A percentile compares a stretch with the other conserved stretches of the same genome.
These are phyloP conservation scores for Carex parvula DNA, from an alignment of 176 grass and related monocot species.

Conservation along the genomic window DNA sequence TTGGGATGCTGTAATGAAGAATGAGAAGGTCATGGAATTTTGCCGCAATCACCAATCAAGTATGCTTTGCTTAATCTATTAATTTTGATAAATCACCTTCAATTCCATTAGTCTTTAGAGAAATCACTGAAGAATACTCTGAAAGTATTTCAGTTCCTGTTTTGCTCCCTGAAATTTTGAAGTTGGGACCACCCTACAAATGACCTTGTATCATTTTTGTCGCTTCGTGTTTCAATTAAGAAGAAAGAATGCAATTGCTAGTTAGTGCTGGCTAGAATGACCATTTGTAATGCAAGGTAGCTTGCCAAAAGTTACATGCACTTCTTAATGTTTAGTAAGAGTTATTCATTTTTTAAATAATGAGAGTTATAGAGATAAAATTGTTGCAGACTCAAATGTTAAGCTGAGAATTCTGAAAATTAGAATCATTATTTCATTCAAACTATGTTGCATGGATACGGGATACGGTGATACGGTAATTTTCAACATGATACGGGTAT, in stretches of 20 bases:
- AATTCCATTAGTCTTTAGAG: neutral
- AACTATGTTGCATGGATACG: neutral
- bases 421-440: neutral
- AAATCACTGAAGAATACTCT: neutral
- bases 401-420: neutral
- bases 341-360: neutral
- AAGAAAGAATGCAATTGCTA: neutral
- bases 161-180: neutral
- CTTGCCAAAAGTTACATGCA: neutral
- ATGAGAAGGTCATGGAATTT: slow-evolving; percentile 81
- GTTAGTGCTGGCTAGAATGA: neutral
- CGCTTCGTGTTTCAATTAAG: neutral
- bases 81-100: neutral
- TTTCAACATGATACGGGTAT: too few relatives aligned
- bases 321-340: neutral
- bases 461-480: too few relatives aligned
- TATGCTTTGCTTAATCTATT: slow-evolving; percentile 29
- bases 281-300: neutral
- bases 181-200: neutral
- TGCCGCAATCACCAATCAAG: slow-evolving; percentile 51
- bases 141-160: neutral
- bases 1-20: slow-evolving; percentile 81
- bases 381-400: neutral
- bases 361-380: neutral
- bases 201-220: neutral